These are phyloP conservation scores for Cladophialophora bantiana DNA, from an alignment of 2,329 filamentous ascomycete genomes.

Conservation along the genomic window DNA sequence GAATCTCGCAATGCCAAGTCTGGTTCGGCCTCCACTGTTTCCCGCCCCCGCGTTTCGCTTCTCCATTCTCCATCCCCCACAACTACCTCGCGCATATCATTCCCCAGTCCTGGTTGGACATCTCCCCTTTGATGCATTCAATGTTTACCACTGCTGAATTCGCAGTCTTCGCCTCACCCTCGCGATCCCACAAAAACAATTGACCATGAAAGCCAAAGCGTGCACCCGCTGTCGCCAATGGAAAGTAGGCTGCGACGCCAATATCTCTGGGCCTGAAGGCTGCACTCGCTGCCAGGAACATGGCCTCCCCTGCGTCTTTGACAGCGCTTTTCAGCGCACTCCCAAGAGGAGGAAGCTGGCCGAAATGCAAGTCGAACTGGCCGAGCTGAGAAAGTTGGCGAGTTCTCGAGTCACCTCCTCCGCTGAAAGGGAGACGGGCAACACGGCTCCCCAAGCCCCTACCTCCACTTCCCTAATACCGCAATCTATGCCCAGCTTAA, in stretches of 20 bases:
- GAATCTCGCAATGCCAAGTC: too few relatives aligned
- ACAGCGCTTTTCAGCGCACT: constrained; percentile 22
- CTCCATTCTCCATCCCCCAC: too few relatives aligned
- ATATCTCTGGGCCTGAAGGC: constrained; percentile 17
- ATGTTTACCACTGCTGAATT: background rate
- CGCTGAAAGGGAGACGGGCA: too few relatives aligned
- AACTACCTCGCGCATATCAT: too few relatives aligned
- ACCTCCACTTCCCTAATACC: too few relatives aligned
- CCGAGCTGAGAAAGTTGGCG: constrained; percentile 18
- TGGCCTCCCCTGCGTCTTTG: constrained; percentile 18
- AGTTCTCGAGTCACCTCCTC: too few relatives aligned
- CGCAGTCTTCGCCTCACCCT: constrained; percentile 6
- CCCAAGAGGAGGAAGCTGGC: constrained; percentile 22
- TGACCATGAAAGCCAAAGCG: constrained; percentile 26
- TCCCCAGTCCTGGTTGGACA: too few relatives aligned
- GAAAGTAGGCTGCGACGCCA: constrained; percentile 26
- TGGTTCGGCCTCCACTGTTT: too few relatives aligned
- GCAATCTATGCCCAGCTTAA: too few relatives aligned
- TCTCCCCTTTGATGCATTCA: too few relatives aligned
- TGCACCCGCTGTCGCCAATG: constrained; percentile 29
- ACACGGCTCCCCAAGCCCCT: too few relatives aligned
- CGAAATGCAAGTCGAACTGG: constrained; percentile 25
- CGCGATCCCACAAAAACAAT: background rate
- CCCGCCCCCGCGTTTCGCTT: too few relatives aligned
- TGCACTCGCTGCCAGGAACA: constrained; percentile 25